These are phyloP conservation scores for Penicillium silybi DNA, from an alignment of 495 filamentous ascomycete species.

Conservation along the genomic window DNA sequence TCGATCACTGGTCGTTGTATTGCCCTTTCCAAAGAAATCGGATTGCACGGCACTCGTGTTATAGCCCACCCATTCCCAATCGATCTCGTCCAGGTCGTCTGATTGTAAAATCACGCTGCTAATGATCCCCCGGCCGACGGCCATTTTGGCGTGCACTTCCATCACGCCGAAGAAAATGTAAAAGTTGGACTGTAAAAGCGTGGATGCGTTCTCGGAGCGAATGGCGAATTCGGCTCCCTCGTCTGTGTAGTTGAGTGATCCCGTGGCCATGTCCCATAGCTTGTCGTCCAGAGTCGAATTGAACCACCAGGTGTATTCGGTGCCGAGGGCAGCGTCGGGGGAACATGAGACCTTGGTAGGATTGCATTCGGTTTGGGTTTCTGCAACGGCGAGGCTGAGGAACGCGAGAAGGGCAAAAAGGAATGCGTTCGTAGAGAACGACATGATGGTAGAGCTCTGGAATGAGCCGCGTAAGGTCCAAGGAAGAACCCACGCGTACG, in stretches of 20 bases:
- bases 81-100: constrained; percentile 82
- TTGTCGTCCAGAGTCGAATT: constrained; percentile 64
- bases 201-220: constrained; percentile 50
- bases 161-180: constrained; percentile 75
- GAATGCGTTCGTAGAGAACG: neutral
- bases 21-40: constrained; percentile 86
- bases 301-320: constrained; percentile 68
- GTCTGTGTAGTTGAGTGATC: constrained; percentile 59
- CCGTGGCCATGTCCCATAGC: constrained; percentile 58
- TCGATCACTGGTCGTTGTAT: constrained; percentile 68
- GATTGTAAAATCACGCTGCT: constrained; percentile 77
- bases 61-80: constrained; percentile 59
- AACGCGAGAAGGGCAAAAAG: neutral
- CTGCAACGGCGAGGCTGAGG: neutral
- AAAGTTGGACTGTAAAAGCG: constrained; percentile 54
- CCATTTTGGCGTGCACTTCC: constrained; percentile 60
- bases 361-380: constrained; percentile 48
- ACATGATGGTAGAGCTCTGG: neutral
- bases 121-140: constrained; percentile 67
- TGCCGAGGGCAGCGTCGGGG: constrained; percentile 70
- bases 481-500: neutral
- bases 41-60: constrained; percentile 60
- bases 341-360: constrained; percentile 58
- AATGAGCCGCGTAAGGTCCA: neutral
- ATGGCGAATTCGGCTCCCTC: constrained; percentile 62